These are phyloP conservation scores for Emericellopsis atlantica DNA, from an alignment of 2,329 filamentous ascomycete genomes.

Conservation along the genomic window DNA sequence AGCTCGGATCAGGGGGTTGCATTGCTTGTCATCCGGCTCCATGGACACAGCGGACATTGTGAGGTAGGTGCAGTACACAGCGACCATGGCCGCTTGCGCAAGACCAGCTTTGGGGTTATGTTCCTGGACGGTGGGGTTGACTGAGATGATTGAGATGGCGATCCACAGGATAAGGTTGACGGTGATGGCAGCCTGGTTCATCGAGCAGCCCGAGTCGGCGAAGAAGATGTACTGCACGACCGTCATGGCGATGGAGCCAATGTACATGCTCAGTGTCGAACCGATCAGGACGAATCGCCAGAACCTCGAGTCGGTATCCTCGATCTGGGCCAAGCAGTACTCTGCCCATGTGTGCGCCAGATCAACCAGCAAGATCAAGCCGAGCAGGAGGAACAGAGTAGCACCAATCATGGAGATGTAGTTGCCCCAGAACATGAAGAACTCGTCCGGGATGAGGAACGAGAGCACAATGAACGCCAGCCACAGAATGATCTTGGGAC, in stretches of 20 bases:
- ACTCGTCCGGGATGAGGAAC: conserved; percentile 88
- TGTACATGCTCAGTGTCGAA: conserved; percentile 87
- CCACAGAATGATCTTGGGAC: conserved; percentile 89
- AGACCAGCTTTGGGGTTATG: conserved; percentile 87
- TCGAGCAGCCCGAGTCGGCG: conserved; percentile 64
- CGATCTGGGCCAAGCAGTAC: conserved; percentile 87
- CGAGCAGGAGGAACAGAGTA: conserved; percentile 86
- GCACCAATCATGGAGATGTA: conserved; percentile 82
- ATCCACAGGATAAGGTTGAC: conserved; percentile 82
- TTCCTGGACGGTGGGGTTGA: conserved; percentile 83
- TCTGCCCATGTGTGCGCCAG: conserved; percentile 96
- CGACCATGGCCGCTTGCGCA: conserved; percentile 95
- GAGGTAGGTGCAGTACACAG: conserved; percentile 95
- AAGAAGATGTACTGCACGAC: conserved; percentile 98
- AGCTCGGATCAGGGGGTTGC: conserved; percentile 82
- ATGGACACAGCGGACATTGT: conserved; percentile 98
- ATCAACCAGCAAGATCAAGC: conserved; percentile 84
- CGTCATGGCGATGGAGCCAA: conserved; percentile 84
- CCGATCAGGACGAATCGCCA: conserved; percentile 86
- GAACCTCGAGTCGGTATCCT: conserved; percentile 68
- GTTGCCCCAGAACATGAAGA: conserved; percentile 94
- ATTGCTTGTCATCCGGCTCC: conserved; percentile 88
- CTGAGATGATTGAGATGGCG: conserved; percentile 67
- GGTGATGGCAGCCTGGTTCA: conserved; percentile 95
- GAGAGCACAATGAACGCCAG: conserved; percentile 75